These are phyloP conservation scores for Oryza meridionalis DNA, from an alignment of 176 grass and related monocot genomes.

Conservation along the genomic window DNA sequence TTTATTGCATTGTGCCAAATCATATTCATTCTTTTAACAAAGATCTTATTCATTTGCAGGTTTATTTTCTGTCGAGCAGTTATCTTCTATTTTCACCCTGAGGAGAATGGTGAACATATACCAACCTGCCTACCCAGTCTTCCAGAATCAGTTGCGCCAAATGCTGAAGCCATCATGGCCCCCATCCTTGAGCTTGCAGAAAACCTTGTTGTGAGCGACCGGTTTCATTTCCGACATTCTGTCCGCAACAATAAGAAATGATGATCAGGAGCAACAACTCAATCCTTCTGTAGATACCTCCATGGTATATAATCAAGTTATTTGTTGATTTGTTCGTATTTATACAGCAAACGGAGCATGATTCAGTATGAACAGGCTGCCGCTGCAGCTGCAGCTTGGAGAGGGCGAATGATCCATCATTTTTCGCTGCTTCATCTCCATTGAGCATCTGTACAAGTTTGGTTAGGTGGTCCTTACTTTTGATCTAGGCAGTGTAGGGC, in stretches of 20 bases:
- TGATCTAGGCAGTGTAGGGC: conserved; percentile 51
- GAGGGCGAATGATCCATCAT: conserved; percentile 26
- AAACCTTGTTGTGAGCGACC: conserved; percentile 69
- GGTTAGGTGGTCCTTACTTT: conserved; percentile 38
- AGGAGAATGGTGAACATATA: conserved; percentile 49
- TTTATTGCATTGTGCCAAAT: neutral
- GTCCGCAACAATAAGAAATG: conserved; percentile 46
- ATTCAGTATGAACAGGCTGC: conserved; percentile 27
- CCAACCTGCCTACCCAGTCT: conserved; percentile 83
- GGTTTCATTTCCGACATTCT: conserved; percentile 65
- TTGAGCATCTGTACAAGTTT: conserved; percentile 53
- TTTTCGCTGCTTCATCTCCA: conserved; percentile 41
- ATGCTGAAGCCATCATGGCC: conserved; percentile 53
- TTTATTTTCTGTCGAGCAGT: conserved; percentile 98
- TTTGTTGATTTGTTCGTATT: conserved; percentile 84
- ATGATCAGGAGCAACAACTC: conserved; percentile 50
- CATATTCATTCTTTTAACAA: neutral
- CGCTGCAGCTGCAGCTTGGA: neutral
- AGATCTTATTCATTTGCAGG: conserved; percentile 48
- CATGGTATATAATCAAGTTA: conserved; percentile 79
- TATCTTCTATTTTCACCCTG: conserved; percentile 60
- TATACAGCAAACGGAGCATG: conserved; percentile 49
- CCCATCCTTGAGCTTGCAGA: conserved; percentile 71
- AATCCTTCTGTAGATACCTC: conserved; percentile 88
- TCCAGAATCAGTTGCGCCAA: conserved; percentile 75